phyloP scores from a whole-genome alignment of 306 rosid species.

The Chamaecrista fasciculata region DNA sequence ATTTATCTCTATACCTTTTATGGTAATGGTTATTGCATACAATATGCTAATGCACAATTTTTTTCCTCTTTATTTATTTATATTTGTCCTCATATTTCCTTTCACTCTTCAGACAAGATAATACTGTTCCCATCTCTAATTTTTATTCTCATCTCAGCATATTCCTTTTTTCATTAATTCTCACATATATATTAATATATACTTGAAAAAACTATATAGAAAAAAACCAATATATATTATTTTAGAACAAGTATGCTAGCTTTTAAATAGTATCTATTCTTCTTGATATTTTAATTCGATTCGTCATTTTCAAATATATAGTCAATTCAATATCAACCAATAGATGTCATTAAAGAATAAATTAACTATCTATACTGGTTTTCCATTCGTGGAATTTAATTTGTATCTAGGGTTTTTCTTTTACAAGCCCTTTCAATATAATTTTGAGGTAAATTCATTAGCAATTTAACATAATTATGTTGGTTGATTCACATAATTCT shows the following conservation, averaged over 20 bases:
- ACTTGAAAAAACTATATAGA: too few relatives aligned
- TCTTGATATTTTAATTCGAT: neutral
- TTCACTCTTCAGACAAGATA: neutral
- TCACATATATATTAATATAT: too few relatives aligned
- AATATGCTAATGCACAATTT: neutral
- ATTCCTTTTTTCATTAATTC: neutral
- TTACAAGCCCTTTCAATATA: neutral
- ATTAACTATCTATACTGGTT: neutral
- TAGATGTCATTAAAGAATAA: conserved; percentile 6
- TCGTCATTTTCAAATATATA: neutral
- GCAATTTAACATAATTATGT: neutral
- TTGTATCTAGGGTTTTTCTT: neutral
- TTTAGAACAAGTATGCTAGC: neutral
- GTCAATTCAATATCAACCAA: neutral
- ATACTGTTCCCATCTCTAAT: neutral
- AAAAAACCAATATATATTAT: too few relatives aligned
- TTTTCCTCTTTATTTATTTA: neutral
- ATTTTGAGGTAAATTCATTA: neutral
- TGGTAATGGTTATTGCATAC: neutral
- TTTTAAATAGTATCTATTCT: conserved; percentile 4
- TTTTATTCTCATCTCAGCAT: neutral
- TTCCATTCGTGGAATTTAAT: conserved; percentile 5
- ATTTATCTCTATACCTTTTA: neutral
- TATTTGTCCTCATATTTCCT: neutral
- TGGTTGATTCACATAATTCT: too few relatives aligned